Evolutionary conservation across 2,329 filamentous ascomycete genomes (phyloP), one percentile per base, ranked within the genome.

Genomic region (Hawksworthiomyces lignivorus): DNA sequence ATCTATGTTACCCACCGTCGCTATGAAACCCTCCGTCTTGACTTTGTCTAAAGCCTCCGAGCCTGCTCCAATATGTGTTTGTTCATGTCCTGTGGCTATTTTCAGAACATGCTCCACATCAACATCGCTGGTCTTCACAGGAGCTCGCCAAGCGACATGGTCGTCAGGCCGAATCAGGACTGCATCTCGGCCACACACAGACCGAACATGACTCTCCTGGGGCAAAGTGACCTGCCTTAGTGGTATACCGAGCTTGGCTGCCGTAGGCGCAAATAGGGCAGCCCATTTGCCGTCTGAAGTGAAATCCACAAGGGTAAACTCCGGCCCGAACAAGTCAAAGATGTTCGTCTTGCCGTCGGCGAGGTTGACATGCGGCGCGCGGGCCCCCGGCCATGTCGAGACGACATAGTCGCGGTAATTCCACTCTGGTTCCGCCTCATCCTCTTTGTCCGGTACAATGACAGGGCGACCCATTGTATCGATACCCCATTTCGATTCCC

Each of bases 401-500:
- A 44, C 37, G 2, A 17, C 22, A 43, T 49, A 52, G 4, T 17
- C 9, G 17, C 42, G 36, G 4, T 20, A 15, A 14, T 20, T n/a
- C 36, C 32, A 44, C 4, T 11, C 5, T 6, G 37, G 42, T 28
- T 43, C 36, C 18, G 11, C 24, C 14, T 14, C 3, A n/a, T 26
- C 22, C 20, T n/a, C 33, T 5, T 32, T 28, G 6, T 36, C 8
- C 45, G 50, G 12, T 17, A 36, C 7, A 12, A 36, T 29, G 9
- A 22, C 20, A n/a, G 5, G 26, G 32, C 15, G 42, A 40, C 12
- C n/a, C n/a, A n/a, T 40, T 34, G 29, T 56, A 54, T 10, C 47
- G 30, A 36, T 56, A 56, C 14, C 48, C 55, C 53, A 57, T 50
- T 37, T 56, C 55, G 21, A 56, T 43, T 7, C 52, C 53, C 5